A percentile compares a stretch with the other conserved stretches of the same genome.
These are phyloP conservation scores for Hordeum pubiflorum DNA, from an alignment of 202 grass and related monocot genomes.

Conservation along the genomic window DNA sequence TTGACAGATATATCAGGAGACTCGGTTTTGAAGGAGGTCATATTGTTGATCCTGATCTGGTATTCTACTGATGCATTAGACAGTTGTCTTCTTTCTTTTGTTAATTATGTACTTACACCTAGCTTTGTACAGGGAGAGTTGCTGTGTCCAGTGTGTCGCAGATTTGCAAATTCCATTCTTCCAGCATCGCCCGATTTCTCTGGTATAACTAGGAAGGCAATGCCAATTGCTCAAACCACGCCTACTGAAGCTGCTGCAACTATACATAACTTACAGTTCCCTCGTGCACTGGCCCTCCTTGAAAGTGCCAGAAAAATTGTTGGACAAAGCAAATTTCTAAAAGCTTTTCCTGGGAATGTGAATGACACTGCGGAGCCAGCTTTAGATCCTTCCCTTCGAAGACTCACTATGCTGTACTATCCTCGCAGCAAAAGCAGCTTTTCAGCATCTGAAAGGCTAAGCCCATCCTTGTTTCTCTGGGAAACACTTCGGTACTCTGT, in stretches of 20 bases:
- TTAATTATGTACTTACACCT: slow-evolving; percentile 28
- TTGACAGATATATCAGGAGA: slow-evolving; percentile 76
- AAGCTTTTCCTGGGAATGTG: slow-evolving; percentile 55
- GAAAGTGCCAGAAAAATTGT: slow-evolving; percentile 72
- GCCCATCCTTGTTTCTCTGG: slow-evolving; percentile 78
- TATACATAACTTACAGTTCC: slow-evolving; percentile 38
- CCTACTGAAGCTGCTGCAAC: slow-evolving; percentile 22
- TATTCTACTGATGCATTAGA: slow-evolving; percentile 29
- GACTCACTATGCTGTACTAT: slow-evolving; percentile 74
- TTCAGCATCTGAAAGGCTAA: slow-evolving; percentile 60
- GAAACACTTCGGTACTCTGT: slow-evolving; percentile 82
- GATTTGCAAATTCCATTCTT: slow-evolving; percentile 95
- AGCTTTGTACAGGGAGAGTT: slow-evolving; percentile 75
- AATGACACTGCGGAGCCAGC: slow-evolving; percentile 47
- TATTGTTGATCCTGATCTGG: slow-evolving; percentile 84
- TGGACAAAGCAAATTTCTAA: slow-evolving; percentile 59
- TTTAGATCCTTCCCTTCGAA: slow-evolving; percentile 68
- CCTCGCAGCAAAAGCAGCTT: slow-evolving; percentile 51
- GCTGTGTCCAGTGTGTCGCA: slow-evolving; percentile 94
- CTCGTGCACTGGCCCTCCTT: slow-evolving; percentile 52
- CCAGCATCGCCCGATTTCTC: slow-evolving; percentile 53
- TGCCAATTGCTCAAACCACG: slow-evolving; percentile 24
- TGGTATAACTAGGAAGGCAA: slow-evolving; percentile 33
- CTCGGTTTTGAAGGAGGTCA: slow-evolving; percentile 97
- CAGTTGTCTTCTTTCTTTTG: slow-evolving; percentile 11